These are phyloP conservation scores for Linum tenue DNA, from an alignment of 345 rosid species.

Conservation along the genomic window DNA sequence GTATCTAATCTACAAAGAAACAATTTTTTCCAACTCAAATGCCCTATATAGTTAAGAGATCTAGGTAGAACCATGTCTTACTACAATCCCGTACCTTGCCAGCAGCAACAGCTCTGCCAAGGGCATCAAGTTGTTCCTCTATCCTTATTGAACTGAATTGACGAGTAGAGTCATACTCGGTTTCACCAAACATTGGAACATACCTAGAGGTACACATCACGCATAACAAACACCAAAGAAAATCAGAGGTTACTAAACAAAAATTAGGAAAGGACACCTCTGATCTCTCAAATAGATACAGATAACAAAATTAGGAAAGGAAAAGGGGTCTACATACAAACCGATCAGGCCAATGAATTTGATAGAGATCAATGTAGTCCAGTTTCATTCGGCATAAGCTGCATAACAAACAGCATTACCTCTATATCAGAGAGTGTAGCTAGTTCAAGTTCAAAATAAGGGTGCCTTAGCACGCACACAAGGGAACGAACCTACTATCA, in stretches of 20 bases:
- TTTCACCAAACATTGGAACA: constrained; percentile 61
- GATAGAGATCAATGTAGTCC: constrained; percentile 57
- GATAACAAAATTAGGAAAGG: background rate
- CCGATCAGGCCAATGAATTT: constrained; percentile 73
- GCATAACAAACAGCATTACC: constrained; percentile 11
- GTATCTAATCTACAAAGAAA: constrained; percentile 38
- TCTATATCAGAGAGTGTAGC: background rate
- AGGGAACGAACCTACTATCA: constrained; percentile 36
- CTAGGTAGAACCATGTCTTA: background rate
- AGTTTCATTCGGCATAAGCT: constrained; percentile 35
- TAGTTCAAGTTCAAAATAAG: too few relatives aligned
- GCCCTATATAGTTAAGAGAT: background rate
- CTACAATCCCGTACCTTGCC: constrained; percentile 35
- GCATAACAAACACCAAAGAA: constrained; percentile 2
- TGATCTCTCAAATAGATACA: background rate
- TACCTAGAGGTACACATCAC: constrained; percentile 24
- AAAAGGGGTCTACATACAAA: constrained; percentile 37
- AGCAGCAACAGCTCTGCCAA: constrained; percentile 39
- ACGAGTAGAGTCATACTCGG: constrained; percentile 35
- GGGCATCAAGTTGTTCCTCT: constrained; percentile 57
- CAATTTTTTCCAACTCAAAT: background rate
- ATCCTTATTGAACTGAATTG: constrained; percentile 33
- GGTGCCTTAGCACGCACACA: background rate
- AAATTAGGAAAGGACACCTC: background rate
- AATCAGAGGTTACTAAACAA: background rate